Evolutionary conservation across 2,329 filamentous ascomycete genomes (phyloP), one percentile per base, ranked within the genome.

Genomic region (Colletotrichum sp.): DNA sequence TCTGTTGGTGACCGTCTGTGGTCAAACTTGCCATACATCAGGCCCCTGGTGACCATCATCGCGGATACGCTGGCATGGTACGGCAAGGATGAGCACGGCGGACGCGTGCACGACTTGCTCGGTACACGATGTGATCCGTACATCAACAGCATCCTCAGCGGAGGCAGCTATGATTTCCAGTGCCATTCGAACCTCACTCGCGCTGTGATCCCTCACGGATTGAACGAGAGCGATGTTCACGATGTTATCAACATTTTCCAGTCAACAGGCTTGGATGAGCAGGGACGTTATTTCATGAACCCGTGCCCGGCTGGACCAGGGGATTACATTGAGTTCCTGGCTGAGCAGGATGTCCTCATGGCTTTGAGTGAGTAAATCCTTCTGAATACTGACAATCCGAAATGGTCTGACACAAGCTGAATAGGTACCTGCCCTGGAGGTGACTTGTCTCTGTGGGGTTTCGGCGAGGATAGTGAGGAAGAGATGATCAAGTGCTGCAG

Each of bases 201-300:
- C 6, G 94, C 95, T 0, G 91, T 97, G 4, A 77, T 93, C 2
- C 92, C 93, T 0, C 92, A 88, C 76, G 94, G 94, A 0, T 83
- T 97, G 57, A 89, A 87, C 7, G 95, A 97, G 84, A 87, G 88
- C 34, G 95, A 97, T 81, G 92, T 97, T 2, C 95, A 98, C 80
- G 95, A 98, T 82, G 95, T 98, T 1, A 88, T 98, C 70, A 98
- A 98, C 81, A 88, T 98, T 5, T 97, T 98, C 82, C 95, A 98
- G 83, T 94, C 96, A 8, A 97, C 95, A 0, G 95, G 95, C 0
- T 82, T 97, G 63, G 93, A 97, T 80, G 87, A 90, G 69, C 81
- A 93, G 76, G 95, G 94, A 0, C 90, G 92, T 68, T 96, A 96
- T 79, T 96, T 95, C 76, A 98, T 98, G 90, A 92, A 89, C 73